These are phyloP conservation scores for Cercospora sp. DNA, from an alignment of 2,329 filamentous ascomycete genomes.

Conservation along the genomic window DNA sequence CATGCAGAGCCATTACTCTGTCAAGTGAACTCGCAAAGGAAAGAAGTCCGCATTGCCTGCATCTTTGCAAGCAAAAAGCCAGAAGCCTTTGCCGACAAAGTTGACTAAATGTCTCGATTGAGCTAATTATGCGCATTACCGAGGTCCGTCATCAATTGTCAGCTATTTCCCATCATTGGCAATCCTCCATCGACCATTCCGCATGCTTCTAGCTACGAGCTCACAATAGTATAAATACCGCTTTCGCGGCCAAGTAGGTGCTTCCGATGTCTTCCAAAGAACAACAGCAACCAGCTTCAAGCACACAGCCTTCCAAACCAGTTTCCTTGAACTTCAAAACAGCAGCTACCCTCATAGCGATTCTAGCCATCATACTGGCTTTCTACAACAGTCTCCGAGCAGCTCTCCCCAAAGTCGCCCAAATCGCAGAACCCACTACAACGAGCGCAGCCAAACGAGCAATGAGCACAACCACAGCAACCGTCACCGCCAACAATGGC, in stretches of 20 bases:
- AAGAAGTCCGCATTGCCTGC: not conserved
- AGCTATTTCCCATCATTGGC: slow-evolving; percentile 17
- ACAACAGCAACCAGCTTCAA: slow-evolving; percentile 7
- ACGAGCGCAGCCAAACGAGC: slow-evolving; percentile 31
- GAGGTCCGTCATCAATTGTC: slow-evolving; percentile 12
- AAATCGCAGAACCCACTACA: slow-evolving; percentile 9
- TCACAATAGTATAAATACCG: slow-evolving; percentile 23
- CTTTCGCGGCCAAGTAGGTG: slow-evolving; percentile 9
- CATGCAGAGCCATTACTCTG: not conserved
- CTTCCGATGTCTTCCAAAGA: slow-evolving; percentile 31
- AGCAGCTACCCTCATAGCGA: slow-evolving; percentile 34
- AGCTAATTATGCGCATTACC: not conserved
- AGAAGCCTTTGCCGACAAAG: not conserved
- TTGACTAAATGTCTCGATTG: not conserved
- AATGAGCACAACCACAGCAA: slow-evolving; percentile 42
- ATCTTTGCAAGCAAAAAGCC: not conserved
- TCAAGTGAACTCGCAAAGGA: not conserved
- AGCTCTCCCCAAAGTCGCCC: slow-evolving; percentile 36
- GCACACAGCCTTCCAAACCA: slow-evolving; percentile 6
- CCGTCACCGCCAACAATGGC: slow-evolving; percentile 23
- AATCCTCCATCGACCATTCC: slow-evolving; percentile 10
- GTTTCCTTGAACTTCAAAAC: slow-evolving; percentile 30
- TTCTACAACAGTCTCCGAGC: slow-evolving; percentile 44
- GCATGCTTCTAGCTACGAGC: slow-evolving; percentile 18
- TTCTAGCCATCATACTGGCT: slow-evolving; percentile 50